Conservation (phyloP, 352 stramenopile genomes). For the Phytopythium cucurbitacearum region DNA sequence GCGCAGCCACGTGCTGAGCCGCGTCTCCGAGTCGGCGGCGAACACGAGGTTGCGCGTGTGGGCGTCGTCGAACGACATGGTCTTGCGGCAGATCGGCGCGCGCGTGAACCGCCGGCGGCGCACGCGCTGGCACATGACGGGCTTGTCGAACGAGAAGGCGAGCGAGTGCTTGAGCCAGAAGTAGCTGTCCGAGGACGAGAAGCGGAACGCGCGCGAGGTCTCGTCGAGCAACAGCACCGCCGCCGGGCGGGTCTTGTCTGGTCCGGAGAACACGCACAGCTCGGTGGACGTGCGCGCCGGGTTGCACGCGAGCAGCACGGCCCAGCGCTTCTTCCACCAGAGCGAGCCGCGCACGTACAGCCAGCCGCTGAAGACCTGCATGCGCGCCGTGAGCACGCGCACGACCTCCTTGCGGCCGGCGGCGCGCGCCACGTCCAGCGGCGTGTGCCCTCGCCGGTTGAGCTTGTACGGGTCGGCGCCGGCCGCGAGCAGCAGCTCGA, state of each 20-base stretch:
- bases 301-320: conserved; percentile 37
- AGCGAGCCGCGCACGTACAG: conserved; percentile 14
- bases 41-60: conserved; percentile 2
- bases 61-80: conserved; percentile 1
- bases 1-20: background rate
- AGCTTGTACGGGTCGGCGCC: conserved; percentile 29
- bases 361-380: conserved; percentile 37
- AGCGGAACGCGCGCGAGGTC: background rate
- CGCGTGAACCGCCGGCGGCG: conserved; percentile 2
- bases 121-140: conserved; percentile 5
- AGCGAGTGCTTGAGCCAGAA: conserved; percentile 4
- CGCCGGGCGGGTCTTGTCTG: background rate
- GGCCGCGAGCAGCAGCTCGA: conserved; percentile 36
- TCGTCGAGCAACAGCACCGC: conserved; percentile 7
- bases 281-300: conserved; percentile 22
- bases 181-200: conserved; percentile 4
- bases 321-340: conserved; percentile 45
- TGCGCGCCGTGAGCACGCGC: conserved; percentile 24
- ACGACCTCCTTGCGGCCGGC: conserved; percentile 17
- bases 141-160: conserved; percentile 3
- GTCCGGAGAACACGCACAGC: conserved; percentile 7
- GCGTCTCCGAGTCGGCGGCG: background rate
- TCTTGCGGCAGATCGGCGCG: conserved; percentile 3
- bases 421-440: conserved; percentile 41
- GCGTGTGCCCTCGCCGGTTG: conserved; percentile 38